Conservation (phyloP, 768 basidiomycete species). For the Paxillus ammoniavirescens region DNA sequence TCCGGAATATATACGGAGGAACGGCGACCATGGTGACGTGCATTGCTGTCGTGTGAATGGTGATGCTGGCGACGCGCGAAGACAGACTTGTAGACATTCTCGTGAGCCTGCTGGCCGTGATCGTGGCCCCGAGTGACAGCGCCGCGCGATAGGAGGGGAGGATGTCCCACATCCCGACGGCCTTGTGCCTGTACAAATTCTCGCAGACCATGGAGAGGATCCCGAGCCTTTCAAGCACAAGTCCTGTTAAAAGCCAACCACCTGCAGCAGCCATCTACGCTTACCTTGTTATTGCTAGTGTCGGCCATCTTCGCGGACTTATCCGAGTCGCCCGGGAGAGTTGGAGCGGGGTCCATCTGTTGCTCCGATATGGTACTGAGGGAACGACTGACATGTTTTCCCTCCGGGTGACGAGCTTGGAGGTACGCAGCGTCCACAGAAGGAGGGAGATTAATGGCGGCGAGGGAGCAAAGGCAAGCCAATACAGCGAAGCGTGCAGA, state of each 20-base stretch:
- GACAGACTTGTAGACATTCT: conserved; percentile 14
- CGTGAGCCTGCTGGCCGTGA: not conserved
- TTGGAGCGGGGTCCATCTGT: not conserved
- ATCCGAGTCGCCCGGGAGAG: not conserved
- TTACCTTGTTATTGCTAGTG: conserved; percentile 1
- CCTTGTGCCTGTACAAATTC: not conserved
- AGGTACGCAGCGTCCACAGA: conserved; percentile 42
- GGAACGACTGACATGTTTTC: conserved; percentile 2
- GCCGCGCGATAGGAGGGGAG: conserved; percentile 18
- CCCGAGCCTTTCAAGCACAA: not conserved
- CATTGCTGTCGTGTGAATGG: conserved; percentile 4
- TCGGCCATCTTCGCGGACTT: not conserved
- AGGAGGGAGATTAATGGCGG: conserved; percentile 39
- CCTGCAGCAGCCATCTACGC: not conserved
- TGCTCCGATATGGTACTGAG: not conserved
- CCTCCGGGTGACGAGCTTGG: conserved; percentile 15
- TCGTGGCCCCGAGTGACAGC: not conserved
- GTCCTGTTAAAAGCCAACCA: not conserved
- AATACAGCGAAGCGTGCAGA: conserved; percentile 45
- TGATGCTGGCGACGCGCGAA: conserved; percentile 22
- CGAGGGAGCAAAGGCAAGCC: conserved; percentile 45
- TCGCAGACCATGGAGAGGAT: not conserved
- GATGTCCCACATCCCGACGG: conserved; percentile 2
- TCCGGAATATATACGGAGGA: conserved; percentile 24
- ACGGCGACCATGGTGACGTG: conserved; percentile 13